Base-by-base conservation (phyloP, 2,329 filamentous ascomycete species). In the Xylariaceae sp. region DNA sequence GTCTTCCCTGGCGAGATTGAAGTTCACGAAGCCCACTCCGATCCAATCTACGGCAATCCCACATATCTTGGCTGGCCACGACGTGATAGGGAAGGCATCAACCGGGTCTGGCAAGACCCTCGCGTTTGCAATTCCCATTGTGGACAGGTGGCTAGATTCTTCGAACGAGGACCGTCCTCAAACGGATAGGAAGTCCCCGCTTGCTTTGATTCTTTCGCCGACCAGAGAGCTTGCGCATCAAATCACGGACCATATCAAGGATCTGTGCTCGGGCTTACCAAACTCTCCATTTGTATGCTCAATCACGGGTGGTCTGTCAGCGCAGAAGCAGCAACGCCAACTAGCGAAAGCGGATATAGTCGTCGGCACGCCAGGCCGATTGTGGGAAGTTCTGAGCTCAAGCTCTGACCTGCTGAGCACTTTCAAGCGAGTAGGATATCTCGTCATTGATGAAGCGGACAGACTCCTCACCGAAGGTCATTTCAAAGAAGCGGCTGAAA, bases 21-120 rank as follows among this genome's bases (percentile, higher is more conserved):
- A 81, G 37, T 96, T 96, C 55, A 55, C 72, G 4, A 79, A 76
- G 38, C 92, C 92, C 1, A 95, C 89, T 0, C 61, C 73, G 1
- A 94, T 98, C 37, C 92, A 98, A 56, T 62, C 69, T 14, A 70
- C 77, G 21, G 70, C 85, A 1, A 94, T 98, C 47, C 89, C 92
- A 0, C 74, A 84, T 33, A 84, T 95, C 29, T 56, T 90, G 14
- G 75, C 77, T 5, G 90, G 90, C 0, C 83, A 85, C 54, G 90
- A 98, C 58, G 82, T 96, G 12, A 83, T 98, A 43, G 92, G 92
- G 26, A 98, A 98, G 63, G 92, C 92, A 2, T 83, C 90, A 9
- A 98, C 92, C 0, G 92, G 92, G 45, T 96, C 92, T 11, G 92
- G 92, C 48, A 98, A 98, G 63, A 98, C 92, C 0, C 66, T 98